Percentiles rank a stretch among this genome's conserved stretches.
Evolutionary conservation across 441 rosid genomes (phyloP).

Genomic region (Brassica balearica): DNA sequence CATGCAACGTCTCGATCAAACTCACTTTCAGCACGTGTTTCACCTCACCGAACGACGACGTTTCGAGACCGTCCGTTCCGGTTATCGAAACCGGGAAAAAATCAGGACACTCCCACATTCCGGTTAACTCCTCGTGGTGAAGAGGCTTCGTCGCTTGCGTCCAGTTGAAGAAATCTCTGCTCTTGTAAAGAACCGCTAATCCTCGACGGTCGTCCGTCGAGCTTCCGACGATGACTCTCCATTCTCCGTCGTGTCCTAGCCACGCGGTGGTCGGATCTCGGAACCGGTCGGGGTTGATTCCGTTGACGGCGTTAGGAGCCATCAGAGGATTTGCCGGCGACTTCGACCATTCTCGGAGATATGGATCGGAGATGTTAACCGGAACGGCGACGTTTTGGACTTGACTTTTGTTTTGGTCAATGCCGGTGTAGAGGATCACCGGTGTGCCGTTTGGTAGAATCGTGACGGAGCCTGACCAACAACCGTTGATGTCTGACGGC

Average conservation of each 20-base stretch:
- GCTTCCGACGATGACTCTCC: conserved; percentile 63
- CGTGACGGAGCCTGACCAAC: conserved; percentile 83
- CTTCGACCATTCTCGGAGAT: conserved; percentile 65
- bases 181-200: conserved; percentile 54
- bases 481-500: conserved; percentile 58
- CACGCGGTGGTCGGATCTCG: conserved; percentile 83
- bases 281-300: conserved; percentile 55
- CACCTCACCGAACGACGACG: conserved; percentile 41
- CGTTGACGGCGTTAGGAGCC: conserved; percentile 51
- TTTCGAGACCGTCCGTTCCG: conserved; percentile 44
- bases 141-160: conserved; percentile 47
- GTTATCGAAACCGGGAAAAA: conserved; percentile 55
- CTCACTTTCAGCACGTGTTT: conserved; percentile 71
- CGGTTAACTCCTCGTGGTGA: conserved; percentile 54
- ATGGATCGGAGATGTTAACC: conserved; percentile 50
- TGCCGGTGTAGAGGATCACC: conserved; percentile 69
- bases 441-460: conserved; percentile 52
- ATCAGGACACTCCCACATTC: conserved; percentile 94
- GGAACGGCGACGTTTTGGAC: conserved; percentile 66
- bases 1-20: conserved; percentile 56
- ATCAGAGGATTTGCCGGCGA: conserved; percentile 64
- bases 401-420: conserved; percentile 49
- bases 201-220: conserved; percentile 47
- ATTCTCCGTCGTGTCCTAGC: conserved; percentile 60
- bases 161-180: conserved; percentile 68